Base-by-base conservation (phyloP, 2,329 filamentous ascomycete species). In the Hirsutella rhossiliensis region DNA sequence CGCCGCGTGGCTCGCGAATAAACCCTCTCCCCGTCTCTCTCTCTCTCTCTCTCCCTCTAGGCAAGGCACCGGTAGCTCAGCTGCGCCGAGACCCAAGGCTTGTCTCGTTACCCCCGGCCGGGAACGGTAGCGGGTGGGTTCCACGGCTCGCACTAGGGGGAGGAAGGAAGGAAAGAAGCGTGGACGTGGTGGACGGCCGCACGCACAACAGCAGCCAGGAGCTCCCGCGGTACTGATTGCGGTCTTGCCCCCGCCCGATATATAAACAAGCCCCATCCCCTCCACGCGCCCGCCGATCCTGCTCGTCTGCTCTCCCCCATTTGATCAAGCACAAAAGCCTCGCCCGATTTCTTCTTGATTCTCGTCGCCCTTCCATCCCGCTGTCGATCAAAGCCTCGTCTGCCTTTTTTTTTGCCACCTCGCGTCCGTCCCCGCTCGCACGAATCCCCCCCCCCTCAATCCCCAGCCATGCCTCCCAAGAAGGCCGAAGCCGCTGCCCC, bases 261-360 rank as follows among this genome's bases (percentile, higher is more conserved):
- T 78, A 78, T 77, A 78, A 78, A 75, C 69, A 73, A 63, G 61
- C 63, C 67, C 68, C 60, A 46, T 60, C 61, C 67, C 67, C 66
- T 63, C 69, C 65, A 58, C 72, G 71, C 71, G 69, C 69, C 69
- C 72, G 62, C 62, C 60, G 49, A 20, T 51, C 47, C 42, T 52
- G 45, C 44, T 52, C 62, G 58, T 60, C 57, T 59, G 63, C 64
- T 60, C 57, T 61, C 56, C 23, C 38, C 44, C 38, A 30, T 44
- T 46, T 34, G 34, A 38, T 43, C 40, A 19, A 17, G 18, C 20
- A 30, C 44, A 48, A 31, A 38, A 39, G 29, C 31, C 19, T 32
- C 18, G 17, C 12, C 8, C 17, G n/a, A 53, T 55, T 53, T 57
- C 55, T 53, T 46, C 49, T 48, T 50, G 54, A 53, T 50, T 43